Conservation (phyloP, 2,329 filamentous ascomycete genomes). For the Rhynchosporium secalis region DNA sequence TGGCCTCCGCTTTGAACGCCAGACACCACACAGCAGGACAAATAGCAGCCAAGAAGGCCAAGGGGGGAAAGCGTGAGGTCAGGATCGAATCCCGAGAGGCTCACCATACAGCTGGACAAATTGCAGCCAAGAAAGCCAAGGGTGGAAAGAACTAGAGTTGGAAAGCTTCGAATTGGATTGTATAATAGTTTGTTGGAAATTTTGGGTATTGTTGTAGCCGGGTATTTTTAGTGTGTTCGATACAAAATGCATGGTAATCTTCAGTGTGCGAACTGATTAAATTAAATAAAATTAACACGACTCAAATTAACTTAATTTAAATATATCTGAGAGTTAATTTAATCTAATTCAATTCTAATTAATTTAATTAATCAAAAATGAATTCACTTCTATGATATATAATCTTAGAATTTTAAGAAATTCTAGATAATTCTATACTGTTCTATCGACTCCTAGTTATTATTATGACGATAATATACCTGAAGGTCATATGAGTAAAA, state of each 20-base stretch:
- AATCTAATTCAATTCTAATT: too few species aligned
- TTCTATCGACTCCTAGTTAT: too few species aligned
- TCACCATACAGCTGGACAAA: constrained; percentile 33
- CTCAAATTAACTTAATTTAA: too few species aligned
- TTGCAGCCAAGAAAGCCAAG: constrained; percentile 18
- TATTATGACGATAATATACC: too few species aligned
- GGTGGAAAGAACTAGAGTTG: neutral
- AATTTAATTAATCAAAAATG: too few species aligned
- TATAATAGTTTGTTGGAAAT: constrained; percentile 9
- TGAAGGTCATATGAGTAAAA: too few species aligned
- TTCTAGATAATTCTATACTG: too few species aligned
- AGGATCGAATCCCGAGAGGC: neutral
- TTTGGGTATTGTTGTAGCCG: constrained; percentile 10
- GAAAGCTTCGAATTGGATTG: neutral
- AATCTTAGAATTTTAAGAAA: too few species aligned
- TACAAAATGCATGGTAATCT: constrained; percentile 9
- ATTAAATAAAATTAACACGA: too few species aligned
- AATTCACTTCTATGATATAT: too few species aligned
- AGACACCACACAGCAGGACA: constrained; percentile 31
- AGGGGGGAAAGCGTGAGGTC: constrained; percentile 19
- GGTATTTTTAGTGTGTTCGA: neutral
- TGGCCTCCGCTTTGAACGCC: constrained; percentile 16
- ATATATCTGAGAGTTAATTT: too few species aligned
- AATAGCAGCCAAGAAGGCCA: constrained; percentile 24
- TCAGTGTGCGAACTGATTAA: neutral